phyloP scores from a whole-genome alignment of 1,139 yeast genomes.

The Suhomyces ambrosiae region DNA sequence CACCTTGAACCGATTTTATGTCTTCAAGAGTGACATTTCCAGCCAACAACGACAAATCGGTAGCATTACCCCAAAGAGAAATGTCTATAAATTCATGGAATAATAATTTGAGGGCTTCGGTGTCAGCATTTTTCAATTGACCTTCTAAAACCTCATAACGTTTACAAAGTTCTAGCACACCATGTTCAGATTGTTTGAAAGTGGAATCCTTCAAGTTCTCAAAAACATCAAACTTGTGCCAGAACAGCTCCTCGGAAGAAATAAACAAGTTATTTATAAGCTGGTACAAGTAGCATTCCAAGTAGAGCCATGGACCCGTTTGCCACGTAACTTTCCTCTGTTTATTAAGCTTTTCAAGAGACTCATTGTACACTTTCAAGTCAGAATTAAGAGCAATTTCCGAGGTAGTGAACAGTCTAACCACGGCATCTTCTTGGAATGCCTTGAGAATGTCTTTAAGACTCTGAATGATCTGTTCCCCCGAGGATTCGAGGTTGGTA shows the following conservation, averaged over 20 bases:
- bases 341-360: constrained; percentile 32
- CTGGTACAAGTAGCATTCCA: constrained; percentile 85
- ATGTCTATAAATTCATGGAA: constrained; percentile 83
- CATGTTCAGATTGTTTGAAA: constrained; percentile 71
- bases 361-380: constrained; percentile 54
- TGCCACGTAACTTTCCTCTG: constrained; percentile 60
- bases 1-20: constrained; percentile 88
- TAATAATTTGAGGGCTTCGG: constrained; percentile 48
- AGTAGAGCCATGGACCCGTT: constrained; percentile 88
- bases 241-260: constrained; percentile 28
- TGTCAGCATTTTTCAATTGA: constrained; percentile 34
- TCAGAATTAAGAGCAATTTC: constrained; percentile 44
- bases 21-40: constrained; percentile 80
- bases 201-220: constrained; percentile 68
- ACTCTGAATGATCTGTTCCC: constrained; percentile 35
- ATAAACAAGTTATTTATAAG: constrained; percentile 53
- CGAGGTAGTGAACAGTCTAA: constrained; percentile 45
- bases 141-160: constrained; percentile 51
- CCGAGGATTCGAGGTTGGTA: constrained; percentile 26
- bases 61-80: constrained; percentile 97
- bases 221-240: constrained; percentile 74
- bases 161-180: constrained; percentile 79
- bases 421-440: constrained; percentile 39
- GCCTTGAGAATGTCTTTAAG: constrained; percentile 43
- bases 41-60: constrained; percentile 86